Percentiles rank a stretch among this genome's conserved stretches.
phyloP scores from a whole-genome alignment of 176 grass and related monocot species.

The Sorghum bicolor region DNA sequence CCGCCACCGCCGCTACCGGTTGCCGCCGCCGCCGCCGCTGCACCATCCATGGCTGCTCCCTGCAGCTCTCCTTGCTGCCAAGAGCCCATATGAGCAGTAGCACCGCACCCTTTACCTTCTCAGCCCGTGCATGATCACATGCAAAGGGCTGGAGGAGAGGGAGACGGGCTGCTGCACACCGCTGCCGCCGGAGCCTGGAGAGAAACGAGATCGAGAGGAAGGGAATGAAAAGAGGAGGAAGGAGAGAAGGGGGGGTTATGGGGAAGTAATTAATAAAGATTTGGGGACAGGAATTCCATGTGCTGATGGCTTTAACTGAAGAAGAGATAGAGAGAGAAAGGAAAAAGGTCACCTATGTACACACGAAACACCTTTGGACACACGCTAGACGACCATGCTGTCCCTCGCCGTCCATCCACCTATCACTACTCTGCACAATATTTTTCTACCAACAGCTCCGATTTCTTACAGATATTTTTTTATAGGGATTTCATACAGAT shows the following conservation, averaged over 20 bases:
- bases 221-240: constrained; percentile 16
- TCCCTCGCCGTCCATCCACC: constrained; percentile 3
- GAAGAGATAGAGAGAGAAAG: constrained; percentile 43
- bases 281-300: constrained; percentile 68
- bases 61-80: background rate
- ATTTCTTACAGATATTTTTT: background rate
- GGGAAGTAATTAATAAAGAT: constrained; percentile 47
- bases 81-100: background rate
- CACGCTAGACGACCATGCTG: constrained; percentile 43
- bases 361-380: constrained; percentile 69
- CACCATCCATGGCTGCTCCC: constrained; percentile 35
- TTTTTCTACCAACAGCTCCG: background rate
- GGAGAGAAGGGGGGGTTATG: constrained; percentile 16
- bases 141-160: constrained; percentile 5
- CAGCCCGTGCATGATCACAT: constrained; percentile 47
- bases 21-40: background rate
- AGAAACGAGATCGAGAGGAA: background rate
- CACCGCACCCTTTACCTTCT: constrained; percentile 14
- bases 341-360: constrained; percentile 54
- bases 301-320: constrained; percentile 66
- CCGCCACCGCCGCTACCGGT: background rate
- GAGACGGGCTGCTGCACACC: background rate
- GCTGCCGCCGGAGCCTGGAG: background rate
- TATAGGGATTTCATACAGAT: too few species aligned
- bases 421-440: background rate